phyloP scores from a whole-genome alignment of 2,329 filamentous ascomycete species.

The Trichoderma oligosporum region DNA sequence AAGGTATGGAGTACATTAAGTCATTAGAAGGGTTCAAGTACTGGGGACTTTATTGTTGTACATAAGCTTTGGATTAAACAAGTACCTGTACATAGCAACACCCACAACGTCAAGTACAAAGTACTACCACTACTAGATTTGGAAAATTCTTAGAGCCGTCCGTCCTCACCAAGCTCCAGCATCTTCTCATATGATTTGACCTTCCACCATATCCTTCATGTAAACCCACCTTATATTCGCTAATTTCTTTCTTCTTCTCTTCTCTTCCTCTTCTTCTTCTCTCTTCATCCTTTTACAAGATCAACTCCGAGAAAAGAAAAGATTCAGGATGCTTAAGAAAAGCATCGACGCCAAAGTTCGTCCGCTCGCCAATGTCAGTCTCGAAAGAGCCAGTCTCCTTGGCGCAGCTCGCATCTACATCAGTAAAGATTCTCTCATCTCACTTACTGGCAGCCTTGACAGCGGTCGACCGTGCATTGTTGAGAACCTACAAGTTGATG shows the following conservation, averaged over 20 bases:
- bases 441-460: conserved; percentile 42
- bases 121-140: neutral
- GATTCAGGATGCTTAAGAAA: conserved; percentile 33
- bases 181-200: neutral
- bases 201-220: neutral
- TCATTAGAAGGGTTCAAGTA: neutral
- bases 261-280: neutral
- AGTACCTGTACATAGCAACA: neutral
- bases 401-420: conserved; percentile 48
- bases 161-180: neutral
- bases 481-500: conserved; percentile 31
- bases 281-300: neutral
- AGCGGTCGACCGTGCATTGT: conserved; percentile 42
- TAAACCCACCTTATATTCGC: neutral
- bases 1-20: neutral
- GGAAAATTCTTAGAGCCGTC: conserved; percentile 9
- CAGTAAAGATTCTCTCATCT: conserved; percentile 45
- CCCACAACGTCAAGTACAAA: neutral
- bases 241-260: neutral
- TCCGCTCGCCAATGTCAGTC: conserved; percentile 39
- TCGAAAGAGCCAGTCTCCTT: conserved; percentile 40
- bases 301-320: neutral
- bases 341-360: conserved; percentile 41
- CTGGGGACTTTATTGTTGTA: neutral
- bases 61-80: no score